These are phyloP conservation scores for Hanseniaspora pseudoguilliermondii DNA, from an alignment of 805 yeast genomes.

Conservation along the genomic window DNA sequence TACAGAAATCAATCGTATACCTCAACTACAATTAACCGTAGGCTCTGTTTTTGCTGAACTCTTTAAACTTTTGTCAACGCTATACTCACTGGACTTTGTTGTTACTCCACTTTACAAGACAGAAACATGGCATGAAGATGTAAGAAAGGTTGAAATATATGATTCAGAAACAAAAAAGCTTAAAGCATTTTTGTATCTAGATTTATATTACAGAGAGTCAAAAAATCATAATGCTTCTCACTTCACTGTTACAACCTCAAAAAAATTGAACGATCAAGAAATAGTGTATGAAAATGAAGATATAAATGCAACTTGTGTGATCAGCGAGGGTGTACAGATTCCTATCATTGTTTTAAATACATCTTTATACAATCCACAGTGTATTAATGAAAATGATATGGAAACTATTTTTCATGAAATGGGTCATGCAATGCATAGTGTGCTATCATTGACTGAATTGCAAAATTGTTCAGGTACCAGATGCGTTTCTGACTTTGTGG, in stretches of 20 bases:
- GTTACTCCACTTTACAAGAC: constrained; percentile 44
- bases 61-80: constrained; percentile 49
- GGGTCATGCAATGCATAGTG: constrained; percentile 98
- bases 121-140: constrained; percentile 83
- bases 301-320: constrained; percentile 14
- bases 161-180: constrained; percentile 44
- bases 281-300: constrained; percentile 21
- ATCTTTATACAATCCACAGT: constrained; percentile 6
- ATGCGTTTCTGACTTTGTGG: constrained; percentile 93
- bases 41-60: constrained; percentile 81
- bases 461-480: constrained; percentile 93
- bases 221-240: constrained; percentile 85
- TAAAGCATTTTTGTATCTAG: constrained; percentile 77
- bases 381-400: constrained; percentile 42
- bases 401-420: constrained; percentile 94
- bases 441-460: constrained; percentile 80
- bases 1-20: constrained; percentile 21
- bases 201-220: constrained; percentile 64
- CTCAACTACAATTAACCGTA: constrained; percentile 23
- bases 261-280: constrained; percentile 54
- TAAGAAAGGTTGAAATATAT: constrained; percentile 64
- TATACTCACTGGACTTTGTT: constrained; percentile 65
- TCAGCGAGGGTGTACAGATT: constrained; percentile 17
- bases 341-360: constrained; percentile 27
- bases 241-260: constrained; percentile 89